phyloP scores from a whole-genome alignment of 2,329 filamentous ascomycete genomes.

The Xylaria sp. region DNA sequence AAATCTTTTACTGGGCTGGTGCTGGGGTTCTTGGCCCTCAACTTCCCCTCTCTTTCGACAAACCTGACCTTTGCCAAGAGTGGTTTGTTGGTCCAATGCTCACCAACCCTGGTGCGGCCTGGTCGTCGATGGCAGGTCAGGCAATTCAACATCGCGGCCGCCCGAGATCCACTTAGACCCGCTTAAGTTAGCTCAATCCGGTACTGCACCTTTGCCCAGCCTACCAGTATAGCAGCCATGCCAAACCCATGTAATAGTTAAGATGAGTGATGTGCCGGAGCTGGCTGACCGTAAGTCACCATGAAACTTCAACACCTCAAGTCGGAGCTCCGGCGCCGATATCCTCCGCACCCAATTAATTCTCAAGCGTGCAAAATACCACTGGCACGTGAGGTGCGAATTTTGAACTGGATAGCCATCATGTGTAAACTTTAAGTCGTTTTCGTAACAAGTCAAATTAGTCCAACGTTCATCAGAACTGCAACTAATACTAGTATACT shows the following conservation, averaged over 20 bases:
- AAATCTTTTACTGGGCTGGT: slow-evolving; percentile 29
- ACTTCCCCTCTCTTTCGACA: slow-evolving; percentile 45
- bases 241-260: slow-evolving; percentile 18
- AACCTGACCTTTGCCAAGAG: slow-evolving; percentile 37
- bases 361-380: background rate
- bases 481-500: slow-evolving; percentile 41
- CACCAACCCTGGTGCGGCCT: slow-evolving; percentile 40
- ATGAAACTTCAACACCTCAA: background rate
- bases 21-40: slow-evolving; percentile 41
- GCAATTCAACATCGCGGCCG: slow-evolving; percentile 35
- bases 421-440: background rate
- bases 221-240: slow-evolving; percentile 9
- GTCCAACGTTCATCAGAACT: slow-evolving; percentile 41
- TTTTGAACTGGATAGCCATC: background rate
- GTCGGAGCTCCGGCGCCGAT: background rate
- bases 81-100: slow-evolving; percentile 47
- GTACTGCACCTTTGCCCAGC: slow-evolving; percentile 15
- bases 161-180: slow-evolving; percentile 43
- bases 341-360: background rate
- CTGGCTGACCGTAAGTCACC: background rate
- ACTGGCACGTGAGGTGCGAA: background rate
- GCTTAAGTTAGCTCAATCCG: slow-evolving; percentile 17
- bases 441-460: slow-evolving; percentile 9
- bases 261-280: slow-evolving; percentile 3
- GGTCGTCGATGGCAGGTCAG: slow-evolving; percentile 33